Evolutionary conservation across 1,139 yeast genomes (phyloP).

Genomic region (Debaryomyces nepalensis): DNA sequence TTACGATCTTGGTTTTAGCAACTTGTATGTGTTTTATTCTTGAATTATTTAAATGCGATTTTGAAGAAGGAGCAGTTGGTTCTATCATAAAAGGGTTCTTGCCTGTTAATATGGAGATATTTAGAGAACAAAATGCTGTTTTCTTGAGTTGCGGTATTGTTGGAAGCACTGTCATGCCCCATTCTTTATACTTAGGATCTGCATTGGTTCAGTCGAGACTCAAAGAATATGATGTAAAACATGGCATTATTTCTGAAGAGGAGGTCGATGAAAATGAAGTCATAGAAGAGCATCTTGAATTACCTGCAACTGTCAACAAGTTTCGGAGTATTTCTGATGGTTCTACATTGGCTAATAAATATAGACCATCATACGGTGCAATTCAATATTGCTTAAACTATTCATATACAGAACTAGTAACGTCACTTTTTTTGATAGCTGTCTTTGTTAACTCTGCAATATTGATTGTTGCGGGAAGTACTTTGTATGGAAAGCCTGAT

Average conservation of each 20-base stretch:
- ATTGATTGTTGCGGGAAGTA: conserved; percentile 73
- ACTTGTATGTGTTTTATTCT: conserved; percentile 70
- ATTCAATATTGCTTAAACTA: conserved; percentile 66
- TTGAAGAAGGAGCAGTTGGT: conserved; percentile 38
- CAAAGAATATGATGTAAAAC: conserved; percentile 61
- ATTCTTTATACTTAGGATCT: conserved; percentile 73
- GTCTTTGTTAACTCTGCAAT: conserved; percentile 77
- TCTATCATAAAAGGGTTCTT: conserved; percentile 61
- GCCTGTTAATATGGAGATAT: conserved; percentile 54
- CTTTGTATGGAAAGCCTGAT: conserved; percentile 63
- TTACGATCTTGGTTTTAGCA: conserved; percentile 60
- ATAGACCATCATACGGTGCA: conserved; percentile 69
- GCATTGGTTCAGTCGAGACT: conserved; percentile 76
- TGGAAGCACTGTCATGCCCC: conserved; percentile 88
- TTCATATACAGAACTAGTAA: conserved; percentile 66
- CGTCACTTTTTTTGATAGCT: conserved; percentile 72
- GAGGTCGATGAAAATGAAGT: conserved; percentile 14
- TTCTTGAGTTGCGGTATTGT: conserved; percentile 74
- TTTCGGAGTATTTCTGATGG: conserved; percentile 45
- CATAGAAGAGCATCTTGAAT: conserved; percentile 12
- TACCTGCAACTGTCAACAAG: conserved; percentile 33
- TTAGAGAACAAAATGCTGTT: conserved; percentile 60
- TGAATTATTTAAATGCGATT: conserved; percentile 59
- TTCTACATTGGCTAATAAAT: conserved; percentile 37
- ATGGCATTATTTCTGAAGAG: conserved; percentile 35